A percentile compares a stretch with the other conserved stretches of the same genome.
Evolutionary conservation across 2,329 filamentous ascomycete species (phyloP).

Genomic region (Dactylellina cionopaga): DNA sequence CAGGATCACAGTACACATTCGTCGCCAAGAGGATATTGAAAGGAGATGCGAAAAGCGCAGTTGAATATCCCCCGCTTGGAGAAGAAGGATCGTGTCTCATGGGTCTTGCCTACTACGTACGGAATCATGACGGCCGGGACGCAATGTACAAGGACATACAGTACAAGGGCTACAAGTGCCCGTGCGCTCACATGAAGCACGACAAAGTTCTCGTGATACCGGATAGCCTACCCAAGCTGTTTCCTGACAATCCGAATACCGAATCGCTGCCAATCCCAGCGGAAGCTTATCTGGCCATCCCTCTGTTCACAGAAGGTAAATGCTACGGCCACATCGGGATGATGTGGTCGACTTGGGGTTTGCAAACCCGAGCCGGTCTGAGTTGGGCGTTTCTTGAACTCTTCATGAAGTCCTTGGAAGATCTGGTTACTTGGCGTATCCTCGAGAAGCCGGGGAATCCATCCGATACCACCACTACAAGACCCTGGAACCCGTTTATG

Average conservation of each 20-base stretch:
- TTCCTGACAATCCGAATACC: conserved; percentile 69
- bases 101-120: conserved; percentile 74
- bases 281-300: conserved; percentile 74
- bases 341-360: conserved; percentile 75
- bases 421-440: conserved; percentile 71
- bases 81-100: conserved; percentile 72
- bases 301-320: conserved; percentile 72
- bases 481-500: conserved; percentile 54
- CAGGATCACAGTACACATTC: conserved; percentile 74
- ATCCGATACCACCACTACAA: conserved; percentile 55
- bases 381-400: conserved; percentile 76
- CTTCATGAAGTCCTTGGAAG: conserved; percentile 74
- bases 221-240: conserved; percentile 69
- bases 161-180: conserved; percentile 72
- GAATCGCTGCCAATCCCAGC: conserved; percentile 68
- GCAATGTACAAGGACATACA: conserved; percentile 70
- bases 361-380: conserved; percentile 65
- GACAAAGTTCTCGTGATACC: conserved; percentile 77
- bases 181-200: conserved; percentile 75
- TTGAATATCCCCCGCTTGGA: conserved; percentile 71
- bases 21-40: conserved; percentile 72
- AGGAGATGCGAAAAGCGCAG: conserved; percentile 68
- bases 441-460: conserved; percentile 64
- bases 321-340: conserved; percentile 77
- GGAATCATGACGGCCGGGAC: conserved; percentile 68